Conservation (phyloP, 768 basidiomycete genomes). For the Boletus reticuloceps region DNA sequence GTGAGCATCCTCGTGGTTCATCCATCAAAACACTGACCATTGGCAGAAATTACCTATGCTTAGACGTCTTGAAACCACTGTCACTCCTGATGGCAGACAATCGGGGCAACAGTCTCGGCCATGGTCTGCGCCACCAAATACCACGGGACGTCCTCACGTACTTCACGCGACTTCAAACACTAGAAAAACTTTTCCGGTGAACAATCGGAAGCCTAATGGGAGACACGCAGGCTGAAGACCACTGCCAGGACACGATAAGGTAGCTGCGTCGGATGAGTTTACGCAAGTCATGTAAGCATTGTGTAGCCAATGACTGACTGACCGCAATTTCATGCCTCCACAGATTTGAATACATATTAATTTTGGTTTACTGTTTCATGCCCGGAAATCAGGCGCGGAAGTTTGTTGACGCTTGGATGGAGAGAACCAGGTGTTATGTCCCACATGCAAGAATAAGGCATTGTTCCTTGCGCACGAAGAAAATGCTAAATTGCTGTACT, state of each 20-base stretch:
- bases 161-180: constrained; percentile 16
- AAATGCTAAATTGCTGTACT: constrained; percentile 1
- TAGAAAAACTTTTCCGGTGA: constrained; percentile 17
- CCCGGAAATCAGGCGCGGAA: constrained; percentile 20
- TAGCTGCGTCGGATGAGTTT: constrained; percentile 7
- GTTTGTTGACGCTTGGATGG: neutral
- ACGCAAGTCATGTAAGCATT: constrained; percentile 12
- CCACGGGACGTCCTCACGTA: constrained; percentile 16
- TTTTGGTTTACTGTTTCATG: constrained; percentile 27
- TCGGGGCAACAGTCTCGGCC: constrained; percentile 25
- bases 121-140: constrained; percentile 26
- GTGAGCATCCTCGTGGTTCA: constrained; percentile 18
- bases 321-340: neutral
- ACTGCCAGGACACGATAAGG: constrained; percentile 1
- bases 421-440: constrained; percentile 5
- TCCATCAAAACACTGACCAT: constrained; percentile 10
- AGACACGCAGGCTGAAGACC: constrained; percentile 9
- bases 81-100: constrained; percentile 44
- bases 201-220: constrained; percentile 7
- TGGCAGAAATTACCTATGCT: constrained; percentile 33
- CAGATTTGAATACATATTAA: constrained; percentile 17
- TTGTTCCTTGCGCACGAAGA: neutral
- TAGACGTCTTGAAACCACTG: constrained; percentile 46
- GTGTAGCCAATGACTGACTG: neutral
- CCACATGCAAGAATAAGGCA: neutral